These are phyloP conservation scores for Trifolium dubium DNA, from an alignment of 306 rosid species.

Conservation along the genomic window DNA sequence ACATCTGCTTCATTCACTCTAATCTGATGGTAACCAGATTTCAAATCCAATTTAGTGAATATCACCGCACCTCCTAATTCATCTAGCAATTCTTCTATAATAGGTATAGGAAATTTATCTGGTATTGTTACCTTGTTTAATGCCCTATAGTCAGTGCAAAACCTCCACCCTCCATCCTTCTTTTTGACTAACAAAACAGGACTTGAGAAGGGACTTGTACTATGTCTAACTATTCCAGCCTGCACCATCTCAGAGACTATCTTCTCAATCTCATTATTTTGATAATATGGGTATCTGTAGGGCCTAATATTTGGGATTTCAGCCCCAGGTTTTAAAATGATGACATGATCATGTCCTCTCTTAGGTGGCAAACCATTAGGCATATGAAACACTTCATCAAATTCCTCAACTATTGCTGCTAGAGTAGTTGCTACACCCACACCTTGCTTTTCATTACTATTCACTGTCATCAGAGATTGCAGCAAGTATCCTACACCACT, in stretches of 20 bases:
- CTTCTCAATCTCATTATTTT: background rate
- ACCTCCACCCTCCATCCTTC: background rate
- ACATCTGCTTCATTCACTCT: background rate
- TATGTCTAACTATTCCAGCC: background rate
- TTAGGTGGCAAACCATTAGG: background rate
- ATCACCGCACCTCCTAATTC: background rate
- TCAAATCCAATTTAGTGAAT: background rate
- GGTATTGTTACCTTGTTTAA: background rate
- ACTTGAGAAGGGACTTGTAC: background rate
- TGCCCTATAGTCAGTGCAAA: background rate
- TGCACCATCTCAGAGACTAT: background rate
- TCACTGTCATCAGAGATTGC: too few relatives aligned
- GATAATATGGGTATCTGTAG: background rate
- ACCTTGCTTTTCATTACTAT: too few relatives aligned
- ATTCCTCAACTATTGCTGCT: too few relatives aligned
- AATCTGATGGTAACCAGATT: background rate
- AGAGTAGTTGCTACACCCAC: too few relatives aligned
- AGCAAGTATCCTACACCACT: too few relatives aligned
- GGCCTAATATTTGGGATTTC: background rate
- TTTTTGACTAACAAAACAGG: background rate
- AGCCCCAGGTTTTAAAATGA: background rate
- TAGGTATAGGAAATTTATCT: background rate
- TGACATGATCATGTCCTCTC: background rate
- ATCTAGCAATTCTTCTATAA: background rate
- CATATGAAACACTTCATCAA: background rate